Evolutionary conservation across 2,329 filamentous ascomycete species (phyloP).

Genomic region (Colletotrichum sp.): DNA sequence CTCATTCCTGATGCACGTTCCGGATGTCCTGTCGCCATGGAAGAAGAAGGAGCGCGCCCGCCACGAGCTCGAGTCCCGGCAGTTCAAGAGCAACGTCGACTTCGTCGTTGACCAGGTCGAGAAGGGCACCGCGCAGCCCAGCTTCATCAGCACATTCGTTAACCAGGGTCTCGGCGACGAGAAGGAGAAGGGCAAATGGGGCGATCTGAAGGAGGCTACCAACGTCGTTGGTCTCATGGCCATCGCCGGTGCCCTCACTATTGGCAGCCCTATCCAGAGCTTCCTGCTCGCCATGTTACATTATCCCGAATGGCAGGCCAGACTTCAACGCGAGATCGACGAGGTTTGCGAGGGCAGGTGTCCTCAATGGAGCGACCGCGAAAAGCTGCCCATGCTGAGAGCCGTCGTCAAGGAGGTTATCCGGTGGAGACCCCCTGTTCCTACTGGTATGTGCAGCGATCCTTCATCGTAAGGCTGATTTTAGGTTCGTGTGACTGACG

Average conservation of each 20-base stretch:
- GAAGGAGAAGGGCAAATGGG: conserved; percentile 29
- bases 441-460: conserved; percentile 46
- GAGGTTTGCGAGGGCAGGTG: conserved; percentile 41
- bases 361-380: conserved; percentile 45
- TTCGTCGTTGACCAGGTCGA: conserved; percentile 38
- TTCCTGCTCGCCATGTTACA: conserved; percentile 33
- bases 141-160: conserved; percentile 48
- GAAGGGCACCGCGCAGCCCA: conserved; percentile 38
- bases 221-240: conserved; percentile 54
- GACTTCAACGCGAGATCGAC: conserved; percentile 46
- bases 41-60: conserved; percentile 46
- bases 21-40: conserved; percentile 46
- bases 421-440: conserved; percentile 60
- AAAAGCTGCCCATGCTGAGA: conserved; percentile 41
- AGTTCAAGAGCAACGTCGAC: conserved; percentile 41
- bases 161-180: conserved; percentile 32
- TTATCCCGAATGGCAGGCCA: conserved; percentile 37
- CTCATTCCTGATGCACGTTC: conserved; percentile 43
- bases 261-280: conserved; percentile 46
- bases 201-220: conserved; percentile 41
- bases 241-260: conserved; percentile 45
- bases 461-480: neutral
- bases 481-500: neutral
- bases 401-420: conserved; percentile 49
- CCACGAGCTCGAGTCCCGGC: conserved; percentile 41